Evolutionary conservation across 805 yeast genomes (phyloP).

Genomic region (Metschnikowia kofuensis): DNA sequence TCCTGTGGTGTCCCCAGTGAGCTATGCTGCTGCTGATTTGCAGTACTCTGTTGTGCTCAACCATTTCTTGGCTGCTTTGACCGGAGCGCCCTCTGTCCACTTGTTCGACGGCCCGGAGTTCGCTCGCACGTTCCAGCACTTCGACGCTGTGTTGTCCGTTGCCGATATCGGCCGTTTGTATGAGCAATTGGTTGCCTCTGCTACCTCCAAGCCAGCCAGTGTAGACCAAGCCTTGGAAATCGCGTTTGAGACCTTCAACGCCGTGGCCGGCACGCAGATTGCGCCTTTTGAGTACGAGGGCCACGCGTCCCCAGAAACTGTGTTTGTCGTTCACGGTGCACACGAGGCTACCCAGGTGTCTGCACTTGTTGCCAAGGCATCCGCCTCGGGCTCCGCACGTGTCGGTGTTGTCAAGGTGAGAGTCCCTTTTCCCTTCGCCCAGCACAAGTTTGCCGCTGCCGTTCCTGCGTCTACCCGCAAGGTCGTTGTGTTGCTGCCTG

Average conservation of each 20-base stretch:
- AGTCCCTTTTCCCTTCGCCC: constrained; percentile 77
- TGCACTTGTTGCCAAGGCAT: constrained; percentile 36
- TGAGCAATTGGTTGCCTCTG: constrained; percentile 31
- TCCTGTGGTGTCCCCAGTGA: constrained; percentile 67
- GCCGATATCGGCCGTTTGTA: constrained; percentile 40
- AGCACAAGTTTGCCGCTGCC: constrained; percentile 51
- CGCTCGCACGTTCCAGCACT: constrained; percentile 48
- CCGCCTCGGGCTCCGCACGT: constrained; percentile 24
- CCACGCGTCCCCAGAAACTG: constrained; percentile 55
- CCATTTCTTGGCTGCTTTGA: constrained; percentile 51
- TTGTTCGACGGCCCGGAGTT: constrained; percentile 79
- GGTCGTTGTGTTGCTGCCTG: constrained; percentile 68
- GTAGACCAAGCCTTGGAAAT: constrained; percentile 38
- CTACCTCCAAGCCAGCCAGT: constrained; percentile 21
- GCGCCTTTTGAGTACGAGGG: constrained; percentile 73
- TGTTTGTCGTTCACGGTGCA: constrained; percentile 82
- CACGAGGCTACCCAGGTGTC: constrained; percentile 57
- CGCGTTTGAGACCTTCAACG: constrained; percentile 51
- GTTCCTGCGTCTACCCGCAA: constrained; percentile 59
- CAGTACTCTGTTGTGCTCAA: constrained; percentile 67
- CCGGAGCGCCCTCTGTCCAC: constrained; percentile 59
- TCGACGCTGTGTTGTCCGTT: constrained; percentile 43
- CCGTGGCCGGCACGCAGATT: constrained; percentile 50
- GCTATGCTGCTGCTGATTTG: constrained; percentile 50
- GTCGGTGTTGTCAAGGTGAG: constrained; percentile 70